Percentiles rank a stretch among this genome's conserved stretches.
phyloP scores from a whole-genome alignment of 2,329 filamentous ascomycete species.

The Moelleriella libera region DNA sequence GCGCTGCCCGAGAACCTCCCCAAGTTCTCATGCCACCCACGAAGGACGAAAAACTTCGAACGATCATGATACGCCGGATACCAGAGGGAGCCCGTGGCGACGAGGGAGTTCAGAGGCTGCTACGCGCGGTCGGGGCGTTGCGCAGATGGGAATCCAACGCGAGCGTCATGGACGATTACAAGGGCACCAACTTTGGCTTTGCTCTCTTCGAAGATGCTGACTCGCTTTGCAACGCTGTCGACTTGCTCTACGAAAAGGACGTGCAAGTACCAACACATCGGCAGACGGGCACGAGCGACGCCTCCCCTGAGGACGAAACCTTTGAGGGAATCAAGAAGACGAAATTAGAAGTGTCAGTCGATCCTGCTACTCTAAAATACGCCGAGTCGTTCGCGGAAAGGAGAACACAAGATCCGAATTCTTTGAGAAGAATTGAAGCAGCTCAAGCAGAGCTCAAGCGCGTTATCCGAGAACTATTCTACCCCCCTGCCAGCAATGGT shows the following conservation, averaged over 20 bases:
- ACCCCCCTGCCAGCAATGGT: slow-evolving; percentile 36
- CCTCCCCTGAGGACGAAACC: slow-evolving; percentile 24
- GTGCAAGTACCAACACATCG: slow-evolving; percentile 73
- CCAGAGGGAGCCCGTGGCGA: slow-evolving; percentile 67
- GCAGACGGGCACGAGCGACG: slow-evolving; percentile 38
- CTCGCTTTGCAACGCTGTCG: slow-evolving; percentile 71
- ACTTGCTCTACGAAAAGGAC: slow-evolving; percentile 69
- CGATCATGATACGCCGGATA: slow-evolving; percentile 79
- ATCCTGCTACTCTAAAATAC: slow-evolving; percentile 71
- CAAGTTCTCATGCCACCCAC: slow-evolving; percentile 69
- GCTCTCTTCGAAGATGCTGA: slow-evolving; percentile 89
- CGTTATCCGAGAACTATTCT: slow-evolving; percentile 57
- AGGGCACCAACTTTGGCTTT: slow-evolving; percentile 82
- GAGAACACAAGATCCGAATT: slow-evolving; percentile 46
- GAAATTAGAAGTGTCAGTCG: slow-evolving; percentile 60
- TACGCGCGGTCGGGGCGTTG: slow-evolving; percentile 64
- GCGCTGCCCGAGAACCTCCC: slow-evolving; percentile 51
- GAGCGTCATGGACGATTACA: slow-evolving; percentile 47
- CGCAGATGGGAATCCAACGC: slow-evolving; percentile 73
- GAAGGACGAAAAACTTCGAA: slow-evolving; percentile 79
- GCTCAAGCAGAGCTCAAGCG: slow-evolving; percentile 54
- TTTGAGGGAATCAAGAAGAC: slow-evolving; percentile 52
- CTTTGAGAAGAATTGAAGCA: slow-evolving; percentile 54
- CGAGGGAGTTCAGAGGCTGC: slow-evolving; percentile 62
- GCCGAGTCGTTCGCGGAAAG: slow-evolving; percentile 66